Evolutionary conservation across 2,329 filamentous ascomycete species (phyloP), one percentile per base, ranked within the genome.

Genomic region (Phyllosticta paracitricarpa): DNA sequence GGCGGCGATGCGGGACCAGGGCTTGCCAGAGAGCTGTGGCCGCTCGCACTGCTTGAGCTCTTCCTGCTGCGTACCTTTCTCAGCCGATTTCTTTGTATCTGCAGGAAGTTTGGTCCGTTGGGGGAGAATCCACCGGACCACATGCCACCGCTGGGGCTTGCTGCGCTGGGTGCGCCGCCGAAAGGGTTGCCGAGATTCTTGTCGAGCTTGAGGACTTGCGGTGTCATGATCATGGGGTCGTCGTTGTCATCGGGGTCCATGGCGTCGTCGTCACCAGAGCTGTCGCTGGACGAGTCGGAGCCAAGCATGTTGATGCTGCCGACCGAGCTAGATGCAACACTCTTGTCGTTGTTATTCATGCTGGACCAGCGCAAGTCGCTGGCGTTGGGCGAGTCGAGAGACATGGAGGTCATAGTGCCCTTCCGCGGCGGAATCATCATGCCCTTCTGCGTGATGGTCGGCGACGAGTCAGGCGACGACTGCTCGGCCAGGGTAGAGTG

Each of bases 401-500:
- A 28, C 53, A 72, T 66, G 26, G 71, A 74, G 28, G 74, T 68
- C 61, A 74, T 67, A 67, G 74, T 73, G 9, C 71, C 72, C 58
- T 80, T 83, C 58, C 82, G 77, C 51, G 78, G 75, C 3, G 84
- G 83, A 59, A 86, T 86, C 62, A 78, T 79, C 70, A 86, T 79
- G 2, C 81, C 81, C 64, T 88, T 85, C 51, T 87, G 86, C 58
- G 86, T 86, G 60, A 94, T 87, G 12, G 88, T 92, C 0, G 94
- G 94, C 0, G 92, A 97, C 0, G 91, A 94, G 72, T 96, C 91
- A 3, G 92, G 91, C 4, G 89, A 94, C 0, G 89, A 89, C 72
- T 88, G 84, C 67, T 96, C 90, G 61, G 93, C 92, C 8, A 97
- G 82, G 0, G 89, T 97, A 17, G 93, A 97, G 74, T 97, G 94